Evolutionary conservation across 768 basidiomycete genomes (phyloP), one percentile per base, ranked within the genome.

Genomic region (Xerocomus spinulosus): DNA sequence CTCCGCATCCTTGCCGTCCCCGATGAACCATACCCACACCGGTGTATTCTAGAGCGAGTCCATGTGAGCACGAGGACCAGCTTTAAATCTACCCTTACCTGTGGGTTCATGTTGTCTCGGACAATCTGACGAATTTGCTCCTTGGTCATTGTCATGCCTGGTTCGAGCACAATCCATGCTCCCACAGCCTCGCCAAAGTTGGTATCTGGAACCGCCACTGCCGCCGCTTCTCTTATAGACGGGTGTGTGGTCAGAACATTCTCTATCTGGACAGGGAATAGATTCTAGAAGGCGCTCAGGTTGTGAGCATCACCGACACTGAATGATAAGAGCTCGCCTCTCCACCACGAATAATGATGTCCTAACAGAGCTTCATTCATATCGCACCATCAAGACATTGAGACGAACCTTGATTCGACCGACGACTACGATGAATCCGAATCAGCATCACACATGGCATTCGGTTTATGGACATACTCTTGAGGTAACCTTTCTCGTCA

Each of bases 251-350:
- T 81, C 42, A 90, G 60, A 1, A 73, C 78, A 49, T 92, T 88
- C 68, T 92, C 90, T 28, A 92, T 91, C 60, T 90, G 82, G 37
- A 91, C 80, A 4, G 92, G 85, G 66, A 87, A 86, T 45, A 93
- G 69, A 66, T 94, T 88, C 81, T 88, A 53, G n/a, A 30, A 15
- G 41, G 20, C 33, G 13, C 18, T 51, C 30, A 34, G 24, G 3
- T 33, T 0, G 33, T 18, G 25, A 18, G 9, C 4, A 10, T 3
- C 2, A 1, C 7, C 21, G 32, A 2, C 3, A n/a, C 29, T 30
- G 35, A 24, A 8, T 4, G 23, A 30, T 10, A 17, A 49, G 7
- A 15, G 38, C 68, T 10, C 51, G 84, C 85, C 75, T 92, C 89
- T 52, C 89, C 89, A 15, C 87, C 89, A 17, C 89, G 83, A 53